A percentile compares a stretch with the other conserved stretches of the same genome.
Evolutionary conservation across 2,329 filamentous ascomycete species (phyloP).

Genomic region (Acrodontium crateriforme): DNA sequence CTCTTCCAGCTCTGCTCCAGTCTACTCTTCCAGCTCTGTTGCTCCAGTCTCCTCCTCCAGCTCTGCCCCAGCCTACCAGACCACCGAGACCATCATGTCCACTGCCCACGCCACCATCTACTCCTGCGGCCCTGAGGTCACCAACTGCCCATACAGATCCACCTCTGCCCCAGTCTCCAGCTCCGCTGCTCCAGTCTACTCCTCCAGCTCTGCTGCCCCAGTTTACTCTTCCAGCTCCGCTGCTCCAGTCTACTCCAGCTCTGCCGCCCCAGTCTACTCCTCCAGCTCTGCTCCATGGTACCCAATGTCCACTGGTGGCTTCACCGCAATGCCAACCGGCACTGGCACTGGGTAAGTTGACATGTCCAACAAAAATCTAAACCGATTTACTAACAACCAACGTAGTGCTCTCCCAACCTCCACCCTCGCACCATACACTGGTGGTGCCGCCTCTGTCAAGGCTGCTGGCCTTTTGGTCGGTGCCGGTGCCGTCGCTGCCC

Average conservation of each 20-base stretch:
- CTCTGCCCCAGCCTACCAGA: slow-evolving; percentile 3
- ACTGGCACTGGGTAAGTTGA: slow-evolving; percentile 7
- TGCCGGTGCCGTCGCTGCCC: slow-evolving; percentile 10
- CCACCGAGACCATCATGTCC: slow-evolving; percentile 6
- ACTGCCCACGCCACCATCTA: slow-evolving; percentile 5
- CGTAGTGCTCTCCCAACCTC: background rate
- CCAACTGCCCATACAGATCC: slow-evolving; percentile 2
- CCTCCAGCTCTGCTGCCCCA: slow-evolving; percentile 1
- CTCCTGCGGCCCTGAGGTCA: slow-evolving; percentile 5
- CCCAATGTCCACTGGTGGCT: slow-evolving; percentile 1
- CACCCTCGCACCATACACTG: slow-evolving; percentile 1
- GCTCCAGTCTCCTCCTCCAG: too few species aligned
- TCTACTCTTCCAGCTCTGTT: too few species aligned
- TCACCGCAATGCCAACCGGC: slow-evolving; percentile 2
- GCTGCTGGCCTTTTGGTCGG: slow-evolving; percentile 7
- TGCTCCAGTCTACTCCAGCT: slow-evolving; percentile 2
- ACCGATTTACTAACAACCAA: background rate
- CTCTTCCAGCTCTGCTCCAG: too few species aligned
- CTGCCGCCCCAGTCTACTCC: slow-evolving; percentile 1
- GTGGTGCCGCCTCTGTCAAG: slow-evolving; percentile 4
- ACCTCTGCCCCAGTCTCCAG: slow-evolving; percentile 3
- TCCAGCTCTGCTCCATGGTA: slow-evolving; percentile 1
- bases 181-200: background rate
- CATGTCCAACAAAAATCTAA: background rate
- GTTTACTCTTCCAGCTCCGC: background rate